phyloP scores from a whole-genome alignment of 1,139 yeast genomes.

The Yamadazyma dendronema region DNA sequence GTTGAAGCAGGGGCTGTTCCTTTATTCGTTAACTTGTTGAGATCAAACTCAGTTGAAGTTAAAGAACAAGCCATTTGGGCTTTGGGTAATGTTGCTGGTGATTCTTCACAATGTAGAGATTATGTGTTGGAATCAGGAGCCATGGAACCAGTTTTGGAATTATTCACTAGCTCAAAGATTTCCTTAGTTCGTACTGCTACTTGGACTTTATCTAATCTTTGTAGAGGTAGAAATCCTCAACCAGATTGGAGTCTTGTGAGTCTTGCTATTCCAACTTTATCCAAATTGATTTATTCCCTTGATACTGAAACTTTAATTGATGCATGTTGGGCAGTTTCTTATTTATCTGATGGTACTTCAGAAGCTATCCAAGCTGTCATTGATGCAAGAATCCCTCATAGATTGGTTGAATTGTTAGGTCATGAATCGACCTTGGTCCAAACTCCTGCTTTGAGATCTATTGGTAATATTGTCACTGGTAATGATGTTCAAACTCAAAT shows the following conservation, averaged over 20 bases:
- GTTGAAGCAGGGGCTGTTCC: constrained; percentile 96
- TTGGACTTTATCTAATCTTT: constrained; percentile 94
- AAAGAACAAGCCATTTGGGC: constrained; percentile 99
- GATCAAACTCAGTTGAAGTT: constrained; percentile 82
- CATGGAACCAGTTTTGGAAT: constrained; percentile 78
- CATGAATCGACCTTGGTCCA: constrained; percentile 86
- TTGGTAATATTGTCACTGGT: constrained; percentile 97
- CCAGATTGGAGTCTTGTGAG: constrained; percentile 92
- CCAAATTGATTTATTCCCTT: constrained; percentile 83
- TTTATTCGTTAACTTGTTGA: constrained; percentile 75
- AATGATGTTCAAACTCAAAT: constrained; percentile 93
- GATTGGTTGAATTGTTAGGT: constrained; percentile 84
- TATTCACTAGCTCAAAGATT: constrained; percentile 81
- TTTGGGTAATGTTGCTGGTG: constrained; percentile 98
- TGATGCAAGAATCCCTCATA: constrained; percentile 92
- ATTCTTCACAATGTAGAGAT: constrained; percentile 86
- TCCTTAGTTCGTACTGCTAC: constrained; percentile 93
- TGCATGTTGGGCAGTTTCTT: constrained; percentile 98
- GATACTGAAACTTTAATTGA: constrained; percentile 94
- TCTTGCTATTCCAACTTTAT: constrained; percentile 86
- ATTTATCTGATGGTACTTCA: constrained; percentile 87
- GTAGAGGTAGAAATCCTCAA: constrained; percentile 95
- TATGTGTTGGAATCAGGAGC: constrained; percentile 83
- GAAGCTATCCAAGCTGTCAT: constrained; percentile 96
- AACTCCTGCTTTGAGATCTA: constrained; percentile 96